Evolutionary conservation across 371 early-diverging fungal species (phyloP).

Genomic region (Actinomortierella ambigua): DNA sequence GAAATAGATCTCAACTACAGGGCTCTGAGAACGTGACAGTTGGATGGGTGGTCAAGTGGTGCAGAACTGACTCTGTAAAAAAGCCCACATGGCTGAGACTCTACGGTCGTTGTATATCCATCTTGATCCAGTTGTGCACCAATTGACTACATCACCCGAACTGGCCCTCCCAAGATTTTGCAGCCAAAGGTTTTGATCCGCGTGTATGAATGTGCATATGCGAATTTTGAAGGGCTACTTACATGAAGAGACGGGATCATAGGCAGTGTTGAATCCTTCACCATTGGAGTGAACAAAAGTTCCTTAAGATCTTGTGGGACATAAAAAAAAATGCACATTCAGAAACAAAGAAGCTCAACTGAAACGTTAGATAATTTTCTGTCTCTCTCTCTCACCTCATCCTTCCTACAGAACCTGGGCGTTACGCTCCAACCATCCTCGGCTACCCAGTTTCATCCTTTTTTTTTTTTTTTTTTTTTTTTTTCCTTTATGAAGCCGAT

Average conservation of each 20-base stretch:
- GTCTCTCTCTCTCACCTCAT: neutral
- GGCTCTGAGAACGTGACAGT: no score
- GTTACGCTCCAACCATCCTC: neutral
- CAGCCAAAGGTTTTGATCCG: neutral
- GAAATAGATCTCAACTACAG: neutral
- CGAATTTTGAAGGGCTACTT: slow-evolving; percentile 9
- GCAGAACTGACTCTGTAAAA: no score
- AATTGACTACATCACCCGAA: no score
- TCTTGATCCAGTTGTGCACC: no score
- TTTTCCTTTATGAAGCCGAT: slow-evolving; percentile 48
- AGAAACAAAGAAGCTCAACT: neutral
- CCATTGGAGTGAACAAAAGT: slow-evolving; percentile 62
- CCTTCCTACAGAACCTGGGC: no score
- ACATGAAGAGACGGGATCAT: slow-evolving; percentile 65
- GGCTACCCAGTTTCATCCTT: slow-evolving; percentile 8
- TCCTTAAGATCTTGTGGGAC: slow-evolving; percentile 52
- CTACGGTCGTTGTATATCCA: no score
- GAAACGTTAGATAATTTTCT: slow-evolving; percentile 2
- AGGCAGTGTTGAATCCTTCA: slow-evolving; percentile 58
- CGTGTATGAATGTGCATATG: neutral
- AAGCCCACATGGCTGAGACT: no score
- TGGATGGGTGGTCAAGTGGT: no score
- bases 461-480: no score
- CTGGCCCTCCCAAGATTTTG: no score
- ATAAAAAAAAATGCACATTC: neutral